Evolutionary conservation across 225 moss, liverwort and hornwort genomes (phyloP), one percentile per base, ranked within the genome.

Genomic region (Lunularia cruciata): DNA sequence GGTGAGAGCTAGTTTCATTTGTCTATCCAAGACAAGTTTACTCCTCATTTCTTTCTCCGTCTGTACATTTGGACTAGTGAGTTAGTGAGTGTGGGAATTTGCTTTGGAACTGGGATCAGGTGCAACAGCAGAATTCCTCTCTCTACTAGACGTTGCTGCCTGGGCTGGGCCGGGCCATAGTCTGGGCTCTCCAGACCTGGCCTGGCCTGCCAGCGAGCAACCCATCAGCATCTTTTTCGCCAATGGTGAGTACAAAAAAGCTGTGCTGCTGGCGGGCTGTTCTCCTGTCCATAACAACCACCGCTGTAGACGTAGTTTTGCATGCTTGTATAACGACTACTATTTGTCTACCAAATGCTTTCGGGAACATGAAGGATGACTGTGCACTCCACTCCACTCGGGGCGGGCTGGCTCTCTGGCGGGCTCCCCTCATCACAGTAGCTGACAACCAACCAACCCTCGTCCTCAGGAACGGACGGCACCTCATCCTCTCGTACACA

Each of bases 361-460:
- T 59, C 34, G 58, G 54, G 26, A 54, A 7, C n/a, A 8, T 16
- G 2, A 54, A 25, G 26, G 26, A 54, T 54, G 54, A 54, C 54
- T 54, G 54, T 54, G 20, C 43, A 1, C 43, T 43, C 43, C 54
- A 1, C 43, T 43, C 43, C 54, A 27, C 26, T 54, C 54, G n/a
- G 20, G 12, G 12, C 27, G 54, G 26, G 22, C n/a, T 9, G 51
- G 20, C 51, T 18, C 18, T 20, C 51, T 51, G 25, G 54, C 54
- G 26, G 54, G 54, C 54, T 54, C 54, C 26, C 26, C 26, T 54
- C 22, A 54, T 54, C 54, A 25, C 52, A 54, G 54, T 12, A 54
- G 54, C 54, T 54, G 54, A 54, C 54, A 59, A 59, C 58, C 32
- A 59, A 59, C 58, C 58, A 59, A 59, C 58, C 58, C 58, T 59